Evolutionary conservation across 2,329 filamentous ascomycete species (phyloP).

Genomic region (Zymoseptoria ardabiliae): DNA sequence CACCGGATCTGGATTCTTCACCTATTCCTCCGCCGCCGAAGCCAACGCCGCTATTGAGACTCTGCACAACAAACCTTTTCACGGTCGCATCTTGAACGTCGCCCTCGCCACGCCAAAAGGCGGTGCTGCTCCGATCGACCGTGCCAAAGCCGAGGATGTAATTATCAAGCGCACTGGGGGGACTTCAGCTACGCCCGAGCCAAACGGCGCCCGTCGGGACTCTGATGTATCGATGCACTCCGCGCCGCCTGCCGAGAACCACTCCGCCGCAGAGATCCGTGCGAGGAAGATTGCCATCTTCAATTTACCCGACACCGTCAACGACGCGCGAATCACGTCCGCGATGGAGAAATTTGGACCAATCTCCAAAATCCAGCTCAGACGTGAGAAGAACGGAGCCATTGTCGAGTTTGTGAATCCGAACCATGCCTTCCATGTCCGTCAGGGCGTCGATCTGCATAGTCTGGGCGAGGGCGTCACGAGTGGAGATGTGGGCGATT

Average conservation of each 20-base stretch:
- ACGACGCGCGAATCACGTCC: constrained; percentile 70
- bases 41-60: constrained; percentile 27
- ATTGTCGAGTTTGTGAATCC: constrained; percentile 73
- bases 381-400: constrained; percentile 76
- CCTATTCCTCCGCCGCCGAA: constrained; percentile 55
- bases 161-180: constrained; percentile 21
- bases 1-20: constrained; percentile 73
- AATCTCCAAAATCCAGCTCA: constrained; percentile 68
- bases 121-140: constrained; percentile 22
- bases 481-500: constrained; percentile 46
- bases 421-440: constrained; percentile 63
- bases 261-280: constrained; percentile 23
- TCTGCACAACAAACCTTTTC: constrained; percentile 30
- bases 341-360: constrained; percentile 64
- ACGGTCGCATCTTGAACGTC: constrained; percentile 30
- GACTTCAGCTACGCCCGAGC: constrained; percentile 20
- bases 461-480: constrained; percentile 33
- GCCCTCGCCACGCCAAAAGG: constrained; percentile 25
- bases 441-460: constrained; percentile 39
- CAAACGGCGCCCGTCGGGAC: constrained; percentile 17
- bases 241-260: constrained; percentile 9
- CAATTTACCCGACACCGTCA: constrained; percentile 85
- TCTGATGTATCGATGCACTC: constrained; percentile 26
- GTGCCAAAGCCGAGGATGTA: constrained; percentile 25
- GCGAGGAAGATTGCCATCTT: constrained; percentile 74